Base-by-base conservation (phyloP, 176 grass and related monocot genomes). In the Musa beccarii region DNA sequence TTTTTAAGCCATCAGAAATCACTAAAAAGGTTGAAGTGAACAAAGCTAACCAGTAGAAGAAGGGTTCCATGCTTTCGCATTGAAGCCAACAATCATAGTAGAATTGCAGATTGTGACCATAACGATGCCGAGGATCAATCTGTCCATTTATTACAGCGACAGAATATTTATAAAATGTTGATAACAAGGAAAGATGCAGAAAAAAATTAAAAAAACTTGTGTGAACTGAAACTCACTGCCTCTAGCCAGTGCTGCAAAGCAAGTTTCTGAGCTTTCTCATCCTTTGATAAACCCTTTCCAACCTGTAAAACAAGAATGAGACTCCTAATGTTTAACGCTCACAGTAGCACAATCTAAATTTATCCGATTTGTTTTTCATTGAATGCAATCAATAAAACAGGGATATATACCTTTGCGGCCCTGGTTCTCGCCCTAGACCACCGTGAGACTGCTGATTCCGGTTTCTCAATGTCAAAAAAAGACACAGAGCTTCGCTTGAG, bases 241-340 rank as follows among this genome's bases (percentile, higher is more conserved):
- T 96, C 93, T 54, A 96, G 89, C 93, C 93, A 96, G 85, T 96
- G 93, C 80, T 90, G 93, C 78, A 87, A 63, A 49, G 93, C 89
- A 81, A 96, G 83, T 79, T 92, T 92, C 73, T 92, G 93, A 76
- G 89, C 93, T 79, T 86, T 89, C 49, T 79, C 82, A 74, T 89
- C 89, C 76, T 92, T 96, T 25, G 93, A 92, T 74, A 96, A 81
- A 17, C 93, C 93, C 89, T 96, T 96, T n/a, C 89, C 93, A 82
- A 96, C 83, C 93, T 96, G 57, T 8, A 17, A 17, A 61, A 20
- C 54, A 23, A 59, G 75, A 74, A 67, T 28, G 0, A 74, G 19
- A 43, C 11, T 17, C 26, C 9, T 52, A 54, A 82, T 49, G 76
- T 54, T 63, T 51, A 69, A 62, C 76, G 53, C 50, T 16, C 24